phyloP scores from a whole-genome alignment of 768 basidiomycete species.

The Polyporus arcularius region DNA sequence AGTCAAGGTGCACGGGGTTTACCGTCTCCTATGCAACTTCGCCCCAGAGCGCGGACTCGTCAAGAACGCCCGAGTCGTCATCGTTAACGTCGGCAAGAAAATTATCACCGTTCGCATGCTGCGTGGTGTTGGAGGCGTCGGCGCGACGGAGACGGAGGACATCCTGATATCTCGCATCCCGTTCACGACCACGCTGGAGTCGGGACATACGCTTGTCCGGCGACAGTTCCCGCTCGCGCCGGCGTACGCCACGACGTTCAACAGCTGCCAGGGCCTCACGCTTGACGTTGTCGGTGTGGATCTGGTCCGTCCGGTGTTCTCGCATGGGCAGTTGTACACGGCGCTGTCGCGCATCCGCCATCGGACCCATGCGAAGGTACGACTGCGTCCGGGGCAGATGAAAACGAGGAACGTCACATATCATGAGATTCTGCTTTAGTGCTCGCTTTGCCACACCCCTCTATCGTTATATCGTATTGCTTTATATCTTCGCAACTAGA shows the following conservation, averaged over 20 bases:
- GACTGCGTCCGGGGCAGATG: slow-evolving; percentile 20
- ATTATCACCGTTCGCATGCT: slow-evolving; percentile 28
- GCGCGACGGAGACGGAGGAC: slow-evolving; percentile 23
- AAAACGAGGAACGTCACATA: slow-evolving; percentile 32
- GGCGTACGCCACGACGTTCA: slow-evolving; percentile 45
- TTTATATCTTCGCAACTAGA: neutral
- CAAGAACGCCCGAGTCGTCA: slow-evolving; percentile 41
- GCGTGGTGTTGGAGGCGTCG: slow-evolving; percentile 20
- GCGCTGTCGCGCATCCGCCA: slow-evolving; percentile 32
- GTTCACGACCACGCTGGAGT: slow-evolving; percentile 24
- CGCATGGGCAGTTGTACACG: slow-evolving; percentile 38
- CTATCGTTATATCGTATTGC: neutral
- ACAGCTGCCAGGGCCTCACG: slow-evolving; percentile 44
- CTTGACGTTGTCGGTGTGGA: slow-evolving; percentile 41
- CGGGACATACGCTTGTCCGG: slow-evolving; percentile 34
- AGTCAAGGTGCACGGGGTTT: slow-evolving; percentile 36
- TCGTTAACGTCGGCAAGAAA: slow-evolving; percentile 29
- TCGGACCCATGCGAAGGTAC: slow-evolving; percentile 26
- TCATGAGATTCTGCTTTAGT: slow-evolving; percentile 26
- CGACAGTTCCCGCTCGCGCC: slow-evolving; percentile 40
- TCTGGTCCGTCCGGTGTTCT: slow-evolving; percentile 38
- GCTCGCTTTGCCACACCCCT: neutral
- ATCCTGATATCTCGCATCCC: slow-evolving; percentile 31
- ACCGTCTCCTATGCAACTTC: slow-evolving; percentile 39
- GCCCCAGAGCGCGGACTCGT: slow-evolving; percentile 39